Base-by-base conservation (phyloP, 1,284 basidiomycete genomes). In the Trametes pubescens region DNA sequence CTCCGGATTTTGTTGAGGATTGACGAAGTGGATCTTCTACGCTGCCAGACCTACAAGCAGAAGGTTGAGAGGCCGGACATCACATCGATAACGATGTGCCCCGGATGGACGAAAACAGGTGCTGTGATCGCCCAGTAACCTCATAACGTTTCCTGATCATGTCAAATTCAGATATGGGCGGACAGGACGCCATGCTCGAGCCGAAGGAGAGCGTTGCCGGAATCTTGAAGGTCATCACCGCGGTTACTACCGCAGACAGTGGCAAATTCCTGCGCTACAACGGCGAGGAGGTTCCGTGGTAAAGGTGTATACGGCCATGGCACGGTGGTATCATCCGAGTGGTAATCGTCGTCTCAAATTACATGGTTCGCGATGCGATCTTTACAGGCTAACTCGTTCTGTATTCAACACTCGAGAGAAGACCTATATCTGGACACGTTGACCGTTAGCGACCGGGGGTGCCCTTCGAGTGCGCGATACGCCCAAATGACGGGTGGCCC, bases 81-180 rank as follows among this genome's bases (percentile, higher is more conserved):
- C 40, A 72, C 69, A 3, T 58, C 65, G 0, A 64, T 75, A 18
- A 44, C 63, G 7, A 51, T 76, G 7, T 73, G 75, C 60, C 74
- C 74, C 10, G 74, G 71, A 1, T 76, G 72, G 71, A 72, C 75
- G 29, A 77, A 74, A 69, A 79, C 73, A 21, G 72, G 75, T 75
- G 40, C 14, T 7, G 69, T 56, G 18, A 21, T 4, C 21, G 2
- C 43, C 34, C 16, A 16, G 4, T 9, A 16, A 43, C 16, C 26
- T 2, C 26, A 38, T 38, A 11, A 32, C 38, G 22, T 43, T 11
- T 21, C n/a, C 38, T 51, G 21, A 52, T 32, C 14, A 2, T 18
- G 4, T 24, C 11, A 1, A 2, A 21, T 18, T 18, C 59, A 74
- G 73, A 72, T 34, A 74, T 78, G 76, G 75, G 76, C 29, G 77